phyloP scores from a whole-genome alignment of 345 rosid genomes.

The Trapa incisa region DNA sequence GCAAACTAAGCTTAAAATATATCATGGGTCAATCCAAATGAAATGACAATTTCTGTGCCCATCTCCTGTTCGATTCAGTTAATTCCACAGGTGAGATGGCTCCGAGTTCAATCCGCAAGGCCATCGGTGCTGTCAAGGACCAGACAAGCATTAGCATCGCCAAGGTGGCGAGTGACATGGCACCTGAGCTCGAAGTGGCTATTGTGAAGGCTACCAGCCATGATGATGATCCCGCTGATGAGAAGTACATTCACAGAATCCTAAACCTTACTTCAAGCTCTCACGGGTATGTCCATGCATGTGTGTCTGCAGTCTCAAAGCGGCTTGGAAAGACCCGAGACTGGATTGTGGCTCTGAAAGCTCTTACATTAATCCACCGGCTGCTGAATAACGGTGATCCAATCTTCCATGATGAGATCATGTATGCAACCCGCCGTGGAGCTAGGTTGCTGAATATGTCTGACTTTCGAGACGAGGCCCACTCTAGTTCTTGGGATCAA shows the following conservation, averaged over 20 bases:
- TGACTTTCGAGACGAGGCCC: slow-evolving; percentile 82
- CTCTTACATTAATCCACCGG: slow-evolving; percentile 59
- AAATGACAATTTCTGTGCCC: neutral
- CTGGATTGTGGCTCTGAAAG: slow-evolving; percentile 85
- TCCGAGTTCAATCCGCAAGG: slow-evolving; percentile 77
- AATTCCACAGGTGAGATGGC: slow-evolving; percentile 33
- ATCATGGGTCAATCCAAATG: neutral
- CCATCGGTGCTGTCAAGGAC: slow-evolving; percentile 91
- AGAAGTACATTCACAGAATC: slow-evolving; percentile 68
- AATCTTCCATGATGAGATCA: slow-evolving; percentile 60
- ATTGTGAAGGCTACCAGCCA: slow-evolving; percentile 92
- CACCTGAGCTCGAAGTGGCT: slow-evolving; percentile 94
- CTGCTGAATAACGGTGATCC: slow-evolving; percentile 58
- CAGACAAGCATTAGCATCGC: slow-evolving; percentile 92
- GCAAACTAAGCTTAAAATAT: neutral
- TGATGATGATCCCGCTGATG: slow-evolving; percentile 77
- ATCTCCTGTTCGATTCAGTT: slow-evolving; percentile 4
- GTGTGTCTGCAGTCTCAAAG: slow-evolving; percentile 61
- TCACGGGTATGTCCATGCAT: slow-evolving; percentile 55
- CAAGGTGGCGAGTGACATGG: slow-evolving; percentile 75
- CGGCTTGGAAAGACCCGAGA: slow-evolving; percentile 73
- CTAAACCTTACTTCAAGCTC: slow-evolving; percentile 45
- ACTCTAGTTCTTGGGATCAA: slow-evolving; percentile 92
- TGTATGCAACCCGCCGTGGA: slow-evolving; percentile 60
- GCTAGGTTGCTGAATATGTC: slow-evolving; percentile 67